A percentile compares a stretch with the other conserved stretches of the same genome.
Evolutionary conservation across 2,329 filamentous ascomycete genomes (phyloP).

Genomic region (Thermomyces lanuginosus): DNA sequence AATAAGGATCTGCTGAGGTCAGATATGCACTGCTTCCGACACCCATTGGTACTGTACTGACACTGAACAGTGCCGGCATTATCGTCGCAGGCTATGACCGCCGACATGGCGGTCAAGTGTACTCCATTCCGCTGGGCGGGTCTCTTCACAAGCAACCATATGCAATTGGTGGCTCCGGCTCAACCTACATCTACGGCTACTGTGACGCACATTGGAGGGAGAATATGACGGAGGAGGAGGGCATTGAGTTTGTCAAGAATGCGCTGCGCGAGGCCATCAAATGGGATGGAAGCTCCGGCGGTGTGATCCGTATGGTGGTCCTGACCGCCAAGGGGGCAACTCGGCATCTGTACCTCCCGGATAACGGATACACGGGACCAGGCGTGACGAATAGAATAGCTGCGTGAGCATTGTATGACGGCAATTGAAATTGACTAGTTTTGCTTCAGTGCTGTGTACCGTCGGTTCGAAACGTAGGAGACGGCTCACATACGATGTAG

Average conservation of each 20-base stretch:
- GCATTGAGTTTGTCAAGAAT: constrained; percentile 82
- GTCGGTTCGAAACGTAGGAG: neutral
- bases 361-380: constrained; percentile 69
- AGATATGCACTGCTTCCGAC: no score
- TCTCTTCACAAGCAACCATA: constrained; percentile 96
- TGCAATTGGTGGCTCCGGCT: constrained; percentile 88
- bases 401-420: no score
- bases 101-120: constrained; percentile 89
- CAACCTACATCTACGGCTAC: constrained; percentile 98
- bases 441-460: constrained; percentile 6
- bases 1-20: constrained; percentile 91
- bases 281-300: constrained; percentile 97
- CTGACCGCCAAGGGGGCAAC: constrained; percentile 77
- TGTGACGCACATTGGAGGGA: constrained; percentile 94
- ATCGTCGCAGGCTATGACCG: constrained; percentile 98
- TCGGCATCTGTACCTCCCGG: constrained; percentile 87
- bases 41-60: neutral
- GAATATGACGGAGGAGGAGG: constrained; percentile 81
- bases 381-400: constrained; percentile 29
- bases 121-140: constrained; percentile 88
- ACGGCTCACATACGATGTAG: no score
- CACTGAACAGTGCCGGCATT: constrained; percentile 57
- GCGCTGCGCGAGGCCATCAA: constrained; percentile 90
- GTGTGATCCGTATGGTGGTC: constrained; percentile 96
- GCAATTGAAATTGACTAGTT: constrained; percentile 7